A percentile compares a stretch with the other conserved stretches of the same genome.
phyloP scores from a whole-genome alignment of 495 filamentous ascomycete genomes.

The Immersiella caudata region DNA sequence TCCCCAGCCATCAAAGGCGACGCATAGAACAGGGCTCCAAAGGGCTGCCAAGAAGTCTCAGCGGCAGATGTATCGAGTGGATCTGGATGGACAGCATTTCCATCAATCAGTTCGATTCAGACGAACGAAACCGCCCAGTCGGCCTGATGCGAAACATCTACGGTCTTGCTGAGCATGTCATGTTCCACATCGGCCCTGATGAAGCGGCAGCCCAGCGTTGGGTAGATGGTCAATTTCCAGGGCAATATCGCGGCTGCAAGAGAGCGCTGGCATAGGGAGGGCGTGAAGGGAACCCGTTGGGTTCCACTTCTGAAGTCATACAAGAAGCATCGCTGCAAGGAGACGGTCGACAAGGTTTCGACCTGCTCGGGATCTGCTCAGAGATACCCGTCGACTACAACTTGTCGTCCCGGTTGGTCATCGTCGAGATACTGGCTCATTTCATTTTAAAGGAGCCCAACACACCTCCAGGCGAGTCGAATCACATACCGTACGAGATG shows the following conservation, averaged over 20 bases:
- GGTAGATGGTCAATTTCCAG: background rate
- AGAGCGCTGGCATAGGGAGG: background rate
- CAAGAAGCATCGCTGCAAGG: background rate
- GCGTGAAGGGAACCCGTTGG: background rate
- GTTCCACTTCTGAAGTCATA: background rate
- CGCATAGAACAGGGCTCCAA: background rate
- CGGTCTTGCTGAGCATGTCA: background rate
- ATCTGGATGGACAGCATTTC: constrained; percentile 17
- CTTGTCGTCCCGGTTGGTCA: background rate
- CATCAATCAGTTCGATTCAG: background rate
- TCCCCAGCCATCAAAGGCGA: background rate
- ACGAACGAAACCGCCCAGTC: background rate
- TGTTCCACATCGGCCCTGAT: background rate
- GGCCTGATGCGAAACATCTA: background rate
- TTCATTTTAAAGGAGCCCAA: background rate
- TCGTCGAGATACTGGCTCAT: background rate
- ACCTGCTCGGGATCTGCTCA: constrained; percentile 11
- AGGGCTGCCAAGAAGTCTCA: background rate
- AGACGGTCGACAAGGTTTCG: constrained; percentile 9
- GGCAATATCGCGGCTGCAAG: constrained; percentile 1
- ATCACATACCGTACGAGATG: background rate
- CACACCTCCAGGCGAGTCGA: background rate
- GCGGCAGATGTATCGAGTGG: background rate
- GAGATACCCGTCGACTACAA: constrained; percentile 13
- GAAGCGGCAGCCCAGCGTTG: background rate